Base-by-base conservation (phyloP, 1,284 basidiomycete genomes). In the Trametes versicolor region DNA sequence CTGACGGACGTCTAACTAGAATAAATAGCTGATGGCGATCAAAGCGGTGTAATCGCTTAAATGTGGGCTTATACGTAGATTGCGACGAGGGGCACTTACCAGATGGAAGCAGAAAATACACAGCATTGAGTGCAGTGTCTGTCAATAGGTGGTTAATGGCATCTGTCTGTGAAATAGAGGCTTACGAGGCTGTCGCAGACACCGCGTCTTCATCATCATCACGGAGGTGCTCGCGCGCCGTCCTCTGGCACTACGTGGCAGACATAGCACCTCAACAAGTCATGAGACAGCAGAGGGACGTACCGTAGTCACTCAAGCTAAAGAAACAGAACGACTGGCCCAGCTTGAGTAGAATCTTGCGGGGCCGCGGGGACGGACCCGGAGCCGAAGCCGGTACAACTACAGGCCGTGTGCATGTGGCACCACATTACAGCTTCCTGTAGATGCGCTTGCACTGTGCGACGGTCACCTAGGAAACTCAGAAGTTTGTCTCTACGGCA, bases 1-100 rank as follows among this genome's bases (percentile, higher is more conserved):
- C 0, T 97, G n/a, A 7, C 12, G 17, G n/a, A 15, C 25, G 5
- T 32, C 13, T 6, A 54, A 9, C 60, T 39, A 19, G 74, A 83
- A 55, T 67, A 90, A 92, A 77, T 96, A 93, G 75, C 96, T 97
- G 72, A 97, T 97, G 10, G 93, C 94, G 73, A 97, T 77, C 97
- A 95, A 65, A 97, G 93, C 86, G 97, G 75, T 61, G 73, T 72
- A 39, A 12, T 5, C 39, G 13, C 23, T 62, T 25, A 61, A 58
- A 5, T 21, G 12, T 15, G 7, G 2, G 27, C 15, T 27, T 1
- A 19, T 23, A n/a, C 5, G 6, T 13, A 3, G 8, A 29, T 7
- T 12, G 27, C 2, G 23, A 29, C 13, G 29, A 39, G 7, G 43
- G 13, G 41, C 41, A 81, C 90, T 74, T 68, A 93, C 92, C 36